Evolutionary conservation across 805 yeast species (phyloP).

Genomic region (Wickerhamomyces mucosus): DNA sequence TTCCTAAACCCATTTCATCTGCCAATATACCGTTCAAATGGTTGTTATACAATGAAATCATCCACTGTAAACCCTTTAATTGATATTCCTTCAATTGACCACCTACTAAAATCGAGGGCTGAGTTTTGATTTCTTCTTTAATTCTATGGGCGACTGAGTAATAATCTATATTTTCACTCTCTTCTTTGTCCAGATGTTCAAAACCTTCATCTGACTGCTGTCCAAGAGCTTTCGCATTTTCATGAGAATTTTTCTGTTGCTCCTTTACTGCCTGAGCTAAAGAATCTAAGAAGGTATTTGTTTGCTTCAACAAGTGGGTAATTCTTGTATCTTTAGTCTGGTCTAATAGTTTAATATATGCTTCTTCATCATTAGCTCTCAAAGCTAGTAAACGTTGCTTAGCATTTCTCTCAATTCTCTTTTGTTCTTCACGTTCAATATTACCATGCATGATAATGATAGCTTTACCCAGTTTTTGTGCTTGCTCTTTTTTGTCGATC

Average conservation of each 20-base stretch:
- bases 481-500: conserved; percentile 14
- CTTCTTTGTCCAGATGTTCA: conserved; percentile 31
- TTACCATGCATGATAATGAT: conserved; percentile 30
- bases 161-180: conserved; percentile 60
- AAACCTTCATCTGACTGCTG: conserved; percentile 19
- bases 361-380: conserved; percentile 84
- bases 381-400: conserved; percentile 81
- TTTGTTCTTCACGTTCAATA: conserved; percentile 68
- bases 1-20: conserved; percentile 99
- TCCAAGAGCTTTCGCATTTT: conserved; percentile 27
- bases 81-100: conserved; percentile 80
- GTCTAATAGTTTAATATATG: conserved; percentile 72
- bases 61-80: conserved; percentile 94
- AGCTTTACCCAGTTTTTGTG: conserved; percentile 16
- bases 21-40: conserved; percentile 95
- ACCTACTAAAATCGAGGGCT: conserved; percentile 64
- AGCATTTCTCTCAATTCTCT: conserved; percentile 70
- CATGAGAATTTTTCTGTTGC: conserved; percentile 53
- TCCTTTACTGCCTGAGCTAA: conserved; percentile 71
- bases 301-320: conserved; percentile 73
- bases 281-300: conserved; percentile 68
- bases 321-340: conserved; percentile 84
- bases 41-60: conserved; percentile 93
- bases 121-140: conserved; percentile 55
- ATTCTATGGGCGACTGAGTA: conserved; percentile 75